Base-by-base conservation (phyloP, 2,329 filamentous ascomycete genomes). In the Fusarium robinianum region DNA sequence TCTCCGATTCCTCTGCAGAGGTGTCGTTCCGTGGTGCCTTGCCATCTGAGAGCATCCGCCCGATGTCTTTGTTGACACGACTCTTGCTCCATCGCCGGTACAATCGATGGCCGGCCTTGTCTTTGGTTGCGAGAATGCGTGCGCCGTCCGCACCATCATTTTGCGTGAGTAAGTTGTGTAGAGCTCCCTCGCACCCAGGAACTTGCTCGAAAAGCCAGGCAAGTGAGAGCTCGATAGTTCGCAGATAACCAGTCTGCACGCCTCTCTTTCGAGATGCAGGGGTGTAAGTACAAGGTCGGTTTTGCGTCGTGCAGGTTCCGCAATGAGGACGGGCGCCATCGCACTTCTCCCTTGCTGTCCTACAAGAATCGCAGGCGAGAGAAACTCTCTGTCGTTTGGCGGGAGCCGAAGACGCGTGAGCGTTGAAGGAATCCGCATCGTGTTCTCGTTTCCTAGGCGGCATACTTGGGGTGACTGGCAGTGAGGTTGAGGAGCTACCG, bases 221-320 rank as follows among this genome's bases (percentile, higher is more conserved):
- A 41, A 87, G 73, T 8, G 84, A 78, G 29, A 87, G 67, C 65
- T 91, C 87, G 12, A 91, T 72, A 0, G 85, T 85, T 22, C 86
- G 79, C 41, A 91, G 84, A 61, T 90, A 90, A 11, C 88, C 87
- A n/a, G 87, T 87, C 57, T 87, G 87, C 8, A 91, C 81, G 4
- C 88, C 87, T 51, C 87, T 77, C 65, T 90, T 90, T 67, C 88
- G 89, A 6, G 85, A 82, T 40, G 81, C 83, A 40, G 84, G 78
- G 49, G 85, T 81, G 64, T 90, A 91, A 11, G 84, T 83, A 64
- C 88, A 91, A 22, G 74, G 65, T 34, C 86, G 76, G 40, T 78
- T 80, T 48, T 85, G 79, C 5, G 78, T 72, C 6, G 75, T 74
- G 67, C 87, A 90, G 3, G 84, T 84, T 32, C 79, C 81, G 63